These are phyloP conservation scores for Solanum sitiens DNA, from an alignment of 257 asterid species.

Conservation along the genomic window DNA sequence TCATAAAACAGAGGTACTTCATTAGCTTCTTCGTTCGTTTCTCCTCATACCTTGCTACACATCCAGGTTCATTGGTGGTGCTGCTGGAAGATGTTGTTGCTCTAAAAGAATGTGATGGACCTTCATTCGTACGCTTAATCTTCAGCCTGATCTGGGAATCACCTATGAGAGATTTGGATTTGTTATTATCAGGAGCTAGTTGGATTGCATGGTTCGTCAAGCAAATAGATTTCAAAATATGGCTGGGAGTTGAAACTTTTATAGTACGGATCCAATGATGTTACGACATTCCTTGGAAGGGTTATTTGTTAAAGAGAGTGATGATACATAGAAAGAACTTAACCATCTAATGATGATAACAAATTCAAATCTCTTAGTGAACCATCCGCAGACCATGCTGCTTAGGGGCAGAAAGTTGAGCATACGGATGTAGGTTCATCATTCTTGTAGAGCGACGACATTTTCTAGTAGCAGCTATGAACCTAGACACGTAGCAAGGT, in stretches of 20 bases:
- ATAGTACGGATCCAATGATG: not conserved
- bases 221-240: not conserved
- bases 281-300: not conserved
- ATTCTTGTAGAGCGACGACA: not conserved
- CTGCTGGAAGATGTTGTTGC: constrained; percentile 6
- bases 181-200: not conserved
- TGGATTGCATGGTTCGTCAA: not conserved
- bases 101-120: not conserved
- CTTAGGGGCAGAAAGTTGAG: constrained; percentile 18
- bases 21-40: constrained; percentile 28
- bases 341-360: not conserved
- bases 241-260: not conserved
- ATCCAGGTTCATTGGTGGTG: not conserved
- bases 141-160: constrained; percentile 7
- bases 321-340: not conserved
- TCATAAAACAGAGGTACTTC: constrained; percentile 37
- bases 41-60: constrained; percentile 14
- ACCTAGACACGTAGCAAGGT: not conserved
- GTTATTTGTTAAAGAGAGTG: constrained; percentile 4
- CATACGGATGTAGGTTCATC: constrained; percentile 16
- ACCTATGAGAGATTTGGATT: not conserved
- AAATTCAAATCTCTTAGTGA: not conserved
- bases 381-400: not conserved
- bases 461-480: constrained; percentile 6
- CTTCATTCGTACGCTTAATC: constrained; percentile 19